A percentile compares a stretch with the other conserved stretches of the same genome.
Conservation (phyloP, 2,329 filamentous ascomycete species). For the Dryadomyces quercus-mongolicae region DNA sequence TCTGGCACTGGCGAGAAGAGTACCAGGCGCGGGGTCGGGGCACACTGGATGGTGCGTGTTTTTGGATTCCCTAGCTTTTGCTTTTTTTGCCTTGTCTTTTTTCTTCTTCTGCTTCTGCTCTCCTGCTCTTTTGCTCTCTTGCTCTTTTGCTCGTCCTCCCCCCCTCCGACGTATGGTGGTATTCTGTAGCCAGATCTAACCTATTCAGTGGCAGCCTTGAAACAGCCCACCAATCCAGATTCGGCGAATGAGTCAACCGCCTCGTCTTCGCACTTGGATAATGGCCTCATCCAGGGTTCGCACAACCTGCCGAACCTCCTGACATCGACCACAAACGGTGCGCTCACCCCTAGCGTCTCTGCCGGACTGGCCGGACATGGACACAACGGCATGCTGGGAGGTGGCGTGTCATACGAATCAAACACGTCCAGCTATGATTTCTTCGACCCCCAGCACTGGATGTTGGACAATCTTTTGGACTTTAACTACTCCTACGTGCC, state of each 20-base stretch:
- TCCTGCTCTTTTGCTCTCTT: background rate
- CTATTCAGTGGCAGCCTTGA: conserved; percentile 43
- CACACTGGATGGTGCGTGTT: conserved; percentile 50
- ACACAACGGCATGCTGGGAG: conserved; percentile 32
- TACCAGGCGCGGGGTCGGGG: conserved; percentile 61
- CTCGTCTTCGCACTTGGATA: conserved; percentile 53
- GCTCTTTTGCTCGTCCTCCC: too few species aligned
- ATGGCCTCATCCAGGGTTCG: conserved; percentile 39
- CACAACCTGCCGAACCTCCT: conserved; percentile 35
- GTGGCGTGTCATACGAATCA: conserved; percentile 46
- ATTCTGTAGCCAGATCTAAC: background rate
- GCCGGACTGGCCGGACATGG: conserved; percentile 30
- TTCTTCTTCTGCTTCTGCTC: background rate
- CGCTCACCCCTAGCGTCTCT: conserved; percentile 37
- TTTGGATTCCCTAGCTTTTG: background rate
- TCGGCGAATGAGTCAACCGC: conserved; percentile 62
- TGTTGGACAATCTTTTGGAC: conserved; percentile 74
- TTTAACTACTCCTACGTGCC: conserved; percentile 55
- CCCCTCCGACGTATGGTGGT: background rate
- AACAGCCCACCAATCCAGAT: conserved; percentile 78
- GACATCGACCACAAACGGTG: conserved; percentile 33
- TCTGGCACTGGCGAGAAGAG: conserved; percentile 77
- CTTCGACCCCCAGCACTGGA: conserved; percentile 89
- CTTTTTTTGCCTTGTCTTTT: background rate
- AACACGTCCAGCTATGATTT: conserved; percentile 54